A percentile compares a stretch with the other conserved stretches of the same genome.
Conservation (phyloP, 371 early-diverging fungal genomes). For the Paraphysoderma sedebokerense region DNA sequence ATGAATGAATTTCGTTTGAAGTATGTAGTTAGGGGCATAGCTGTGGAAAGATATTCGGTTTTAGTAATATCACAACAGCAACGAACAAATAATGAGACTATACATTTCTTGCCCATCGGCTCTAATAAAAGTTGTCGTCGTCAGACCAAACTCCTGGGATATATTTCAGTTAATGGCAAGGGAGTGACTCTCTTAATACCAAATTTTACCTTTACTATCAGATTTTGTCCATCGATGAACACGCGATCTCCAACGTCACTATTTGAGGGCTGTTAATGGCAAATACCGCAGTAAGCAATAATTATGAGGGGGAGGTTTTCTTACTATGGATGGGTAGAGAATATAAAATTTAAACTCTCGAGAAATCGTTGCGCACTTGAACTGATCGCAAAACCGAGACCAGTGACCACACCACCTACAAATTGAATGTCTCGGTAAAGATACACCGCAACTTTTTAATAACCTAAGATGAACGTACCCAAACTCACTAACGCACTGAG, state of each 20-base stretch:
- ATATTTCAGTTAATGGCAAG: too few relatives aligned
- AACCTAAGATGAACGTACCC: too few relatives aligned
- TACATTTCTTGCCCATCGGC: not conserved
- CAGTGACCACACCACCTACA: not conserved
- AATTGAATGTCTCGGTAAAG: not conserved
- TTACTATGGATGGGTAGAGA: not conserved
- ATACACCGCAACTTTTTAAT: not conserved
- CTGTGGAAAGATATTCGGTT: constrained; percentile 41
- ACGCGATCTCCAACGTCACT: constrained; percentile 66
- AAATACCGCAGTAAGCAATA: too few relatives aligned
- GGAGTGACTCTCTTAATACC: too few relatives aligned
- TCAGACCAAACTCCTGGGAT: not conserved
- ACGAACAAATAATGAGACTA: too few relatives aligned
- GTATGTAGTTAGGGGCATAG: constrained; percentile 46
- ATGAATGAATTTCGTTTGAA: constrained; percentile 46
- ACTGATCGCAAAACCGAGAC: not conserved
- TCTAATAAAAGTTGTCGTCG: not conserved
- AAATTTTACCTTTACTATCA: too few relatives aligned
- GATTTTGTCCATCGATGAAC: constrained; percentile 37
- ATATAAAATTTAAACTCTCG: not conserved
- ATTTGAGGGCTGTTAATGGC: too few relatives aligned
- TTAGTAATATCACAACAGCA: too few relatives aligned
- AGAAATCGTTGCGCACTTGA: not conserved
- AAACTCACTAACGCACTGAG: too few relatives aligned
- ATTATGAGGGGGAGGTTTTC: too few relatives aligned